phyloP scores from a whole-genome alignment of 139 green algal genomes.

The Pseudopediastrum boryanum region DNA sequence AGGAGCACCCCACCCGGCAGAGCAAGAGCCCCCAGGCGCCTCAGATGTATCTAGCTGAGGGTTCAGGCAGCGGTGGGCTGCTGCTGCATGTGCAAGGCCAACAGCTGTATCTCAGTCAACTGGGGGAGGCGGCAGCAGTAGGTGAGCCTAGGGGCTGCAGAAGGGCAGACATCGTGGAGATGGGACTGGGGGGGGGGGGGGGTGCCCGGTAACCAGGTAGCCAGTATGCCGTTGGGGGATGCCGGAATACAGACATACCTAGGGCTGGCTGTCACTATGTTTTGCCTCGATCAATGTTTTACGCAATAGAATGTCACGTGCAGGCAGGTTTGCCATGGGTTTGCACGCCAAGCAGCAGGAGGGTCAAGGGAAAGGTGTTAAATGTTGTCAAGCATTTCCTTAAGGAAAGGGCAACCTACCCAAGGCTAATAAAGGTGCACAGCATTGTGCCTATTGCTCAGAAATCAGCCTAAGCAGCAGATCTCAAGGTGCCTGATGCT shows the following conservation, averaged over 20 bases:
- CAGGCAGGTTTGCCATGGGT: too few species aligned
- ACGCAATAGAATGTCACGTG: too few species aligned
- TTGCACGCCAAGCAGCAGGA: too few species aligned
- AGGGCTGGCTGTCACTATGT: background rate
- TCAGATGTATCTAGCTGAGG: constrained; percentile 52
- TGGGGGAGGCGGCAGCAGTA: constrained; percentile 36
- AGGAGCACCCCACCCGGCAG: constrained; percentile 63
- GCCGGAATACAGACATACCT: background rate
- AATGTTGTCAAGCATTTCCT: too few species aligned
- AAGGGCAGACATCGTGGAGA: constrained; percentile 39
- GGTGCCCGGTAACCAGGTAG: background rate
- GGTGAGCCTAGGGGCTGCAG: constrained; percentile 16
- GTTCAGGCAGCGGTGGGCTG: constrained; percentile 22
- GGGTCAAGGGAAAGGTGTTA: too few species aligned
- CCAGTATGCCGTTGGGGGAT: too few species aligned
- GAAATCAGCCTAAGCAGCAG: too few species aligned
- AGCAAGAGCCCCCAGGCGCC: constrained; percentile 74
- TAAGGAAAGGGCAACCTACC: too few species aligned
- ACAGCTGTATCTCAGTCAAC: constrained; percentile 67
- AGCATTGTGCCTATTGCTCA: too few species aligned
- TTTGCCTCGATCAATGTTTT: too few species aligned
- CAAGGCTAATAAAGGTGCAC: too few species aligned
- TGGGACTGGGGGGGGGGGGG: constrained; percentile 29
- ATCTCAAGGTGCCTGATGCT: too few species aligned
- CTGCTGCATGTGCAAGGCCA: constrained; percentile 58